Evolutionary conservation across 495 filamentous ascomycete species (phyloP).

Genomic region (Aspergillus avenaceus): DNA sequence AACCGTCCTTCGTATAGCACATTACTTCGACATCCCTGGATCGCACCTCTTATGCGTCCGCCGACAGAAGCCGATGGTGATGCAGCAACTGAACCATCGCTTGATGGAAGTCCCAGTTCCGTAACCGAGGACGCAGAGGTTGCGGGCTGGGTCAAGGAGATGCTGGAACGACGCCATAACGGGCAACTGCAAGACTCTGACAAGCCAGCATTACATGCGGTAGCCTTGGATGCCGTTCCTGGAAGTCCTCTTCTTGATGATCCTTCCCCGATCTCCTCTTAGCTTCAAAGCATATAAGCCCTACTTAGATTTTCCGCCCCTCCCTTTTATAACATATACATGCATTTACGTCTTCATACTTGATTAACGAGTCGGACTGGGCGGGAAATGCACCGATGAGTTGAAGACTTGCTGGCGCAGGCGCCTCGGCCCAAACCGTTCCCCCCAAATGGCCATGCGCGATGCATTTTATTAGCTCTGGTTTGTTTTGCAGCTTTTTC

Average conservation of each 20-base stretch:
- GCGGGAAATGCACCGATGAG: neutral
- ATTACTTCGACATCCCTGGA: slow-evolving; percentile 85
- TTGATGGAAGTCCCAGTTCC: slow-evolving; percentile 33
- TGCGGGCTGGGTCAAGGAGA: slow-evolving; percentile 75
- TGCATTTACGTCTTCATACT: slow-evolving; percentile 2
- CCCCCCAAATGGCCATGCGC: neutral
- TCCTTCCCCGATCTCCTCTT: slow-evolving; percentile 9
- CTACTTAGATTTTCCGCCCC: neutral
- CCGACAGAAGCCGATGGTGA: slow-evolving; percentile 73
- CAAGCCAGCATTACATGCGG: slow-evolving; percentile 75
- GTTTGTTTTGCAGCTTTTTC: no score
- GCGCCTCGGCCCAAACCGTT: slow-evolving; percentile 7
- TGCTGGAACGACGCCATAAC: slow-evolving; percentile 56
- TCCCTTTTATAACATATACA: neutral
- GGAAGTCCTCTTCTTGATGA: slow-evolving; percentile 33
- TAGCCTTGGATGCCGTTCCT: slow-evolving; percentile 60
- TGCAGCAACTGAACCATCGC: slow-evolving; percentile 31
- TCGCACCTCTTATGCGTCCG: slow-evolving; percentile 76
- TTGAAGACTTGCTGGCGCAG: slow-evolving; percentile 10
- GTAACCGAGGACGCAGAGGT: slow-evolving; percentile 70
- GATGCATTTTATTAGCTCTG: slow-evolving; percentile 5
- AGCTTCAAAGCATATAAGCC: slow-evolving; percentile 5
- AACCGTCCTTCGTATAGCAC: slow-evolving; percentile 86
- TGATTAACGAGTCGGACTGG: neutral
- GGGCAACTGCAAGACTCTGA: slow-evolving; percentile 43